Evolutionary conservation across 2,329 filamentous ascomycete genomes (phyloP).

Genomic region (Albifimbria verrucaria): DNA sequence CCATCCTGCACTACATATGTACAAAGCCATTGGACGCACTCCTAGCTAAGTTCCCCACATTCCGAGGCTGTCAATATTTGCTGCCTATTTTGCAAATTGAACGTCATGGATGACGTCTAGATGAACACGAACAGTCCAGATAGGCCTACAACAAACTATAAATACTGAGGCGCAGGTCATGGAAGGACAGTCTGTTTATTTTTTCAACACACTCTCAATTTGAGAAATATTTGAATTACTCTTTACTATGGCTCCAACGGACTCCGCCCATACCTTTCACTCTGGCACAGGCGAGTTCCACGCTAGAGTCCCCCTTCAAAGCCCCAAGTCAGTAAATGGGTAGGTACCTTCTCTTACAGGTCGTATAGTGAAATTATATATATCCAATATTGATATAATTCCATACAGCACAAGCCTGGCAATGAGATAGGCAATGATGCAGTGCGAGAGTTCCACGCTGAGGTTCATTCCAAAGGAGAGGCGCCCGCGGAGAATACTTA

Average conservation of each 20-base stretch:
- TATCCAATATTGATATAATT: background rate
- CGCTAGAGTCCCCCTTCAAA: background rate
- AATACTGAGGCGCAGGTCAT: background rate
- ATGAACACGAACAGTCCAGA: background rate
- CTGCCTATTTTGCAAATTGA: background rate
- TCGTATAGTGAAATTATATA: background rate
- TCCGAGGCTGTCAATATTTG: background rate
- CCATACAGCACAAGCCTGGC: constrained; percentile 55
- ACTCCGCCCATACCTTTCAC: background rate
- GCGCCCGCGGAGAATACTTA: constrained; percentile 49
- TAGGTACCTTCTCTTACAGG: background rate
- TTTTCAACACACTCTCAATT: background rate
- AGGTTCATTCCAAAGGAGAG: constrained; percentile 59
- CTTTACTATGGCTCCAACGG: background rate
- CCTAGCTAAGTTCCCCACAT: background rate
- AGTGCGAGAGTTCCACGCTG: constrained; percentile 59
- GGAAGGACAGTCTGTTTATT: background rate
- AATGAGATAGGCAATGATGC: constrained; percentile 57
- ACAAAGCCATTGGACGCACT: background rate
- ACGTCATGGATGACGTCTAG: background rate
- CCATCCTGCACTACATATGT: background rate
- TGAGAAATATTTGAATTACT: background rate
- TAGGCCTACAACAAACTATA: background rate
- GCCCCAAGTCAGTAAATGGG: background rate
- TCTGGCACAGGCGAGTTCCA: background rate